Conservation (phyloP, 1,284 basidiomycete genomes). For the Boletus sp. region DNA sequence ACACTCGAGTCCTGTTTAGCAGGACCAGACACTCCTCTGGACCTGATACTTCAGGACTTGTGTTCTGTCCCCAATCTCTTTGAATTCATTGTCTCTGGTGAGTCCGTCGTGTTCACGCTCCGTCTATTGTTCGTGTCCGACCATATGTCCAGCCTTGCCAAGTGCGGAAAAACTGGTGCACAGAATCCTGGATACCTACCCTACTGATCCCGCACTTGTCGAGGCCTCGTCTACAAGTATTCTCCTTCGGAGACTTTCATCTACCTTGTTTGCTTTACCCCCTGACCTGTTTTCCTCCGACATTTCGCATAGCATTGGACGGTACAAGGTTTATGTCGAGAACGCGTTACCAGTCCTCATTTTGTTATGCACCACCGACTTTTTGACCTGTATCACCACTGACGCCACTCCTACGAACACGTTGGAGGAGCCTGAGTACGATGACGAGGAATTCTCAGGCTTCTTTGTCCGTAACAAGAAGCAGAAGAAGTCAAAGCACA, state of each 20-base stretch:
- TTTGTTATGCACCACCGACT: conserved; percentile 23
- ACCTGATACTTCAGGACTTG: conserved; percentile 37
- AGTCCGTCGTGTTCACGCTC: background rate
- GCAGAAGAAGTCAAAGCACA: conserved; percentile 23
- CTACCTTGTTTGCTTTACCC: conserved; percentile 28
- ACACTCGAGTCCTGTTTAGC: conserved; percentile 36
- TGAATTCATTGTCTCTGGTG: conserved; percentile 37
- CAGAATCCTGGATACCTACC: conserved; percentile 29
- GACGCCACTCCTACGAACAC: background rate
- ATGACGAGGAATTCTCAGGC: conserved; percentile 7
- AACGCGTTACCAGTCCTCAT: conserved; percentile 22
- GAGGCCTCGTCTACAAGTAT: conserved; percentile 16
- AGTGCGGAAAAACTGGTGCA: conserved; percentile 14
- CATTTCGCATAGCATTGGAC: conserved; percentile 19
- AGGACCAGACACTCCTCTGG: conserved; percentile 30
- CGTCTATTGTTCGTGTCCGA: background rate
- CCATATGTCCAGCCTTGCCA: conserved; percentile 24
- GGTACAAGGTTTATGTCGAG: conserved; percentile 29
- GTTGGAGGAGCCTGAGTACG: conserved; percentile 8
- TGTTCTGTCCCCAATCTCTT: conserved; percentile 33
- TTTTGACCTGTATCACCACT: background rate
- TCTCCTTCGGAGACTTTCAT: conserved; percentile 29
- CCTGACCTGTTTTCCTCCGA: conserved; percentile 17
- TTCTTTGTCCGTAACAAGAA: conserved; percentile 22
- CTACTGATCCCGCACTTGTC: conserved; percentile 22